phyloP scores from a whole-genome alignment of 2,329 filamentous ascomycete genomes.

The Alternaria viburni region DNA sequence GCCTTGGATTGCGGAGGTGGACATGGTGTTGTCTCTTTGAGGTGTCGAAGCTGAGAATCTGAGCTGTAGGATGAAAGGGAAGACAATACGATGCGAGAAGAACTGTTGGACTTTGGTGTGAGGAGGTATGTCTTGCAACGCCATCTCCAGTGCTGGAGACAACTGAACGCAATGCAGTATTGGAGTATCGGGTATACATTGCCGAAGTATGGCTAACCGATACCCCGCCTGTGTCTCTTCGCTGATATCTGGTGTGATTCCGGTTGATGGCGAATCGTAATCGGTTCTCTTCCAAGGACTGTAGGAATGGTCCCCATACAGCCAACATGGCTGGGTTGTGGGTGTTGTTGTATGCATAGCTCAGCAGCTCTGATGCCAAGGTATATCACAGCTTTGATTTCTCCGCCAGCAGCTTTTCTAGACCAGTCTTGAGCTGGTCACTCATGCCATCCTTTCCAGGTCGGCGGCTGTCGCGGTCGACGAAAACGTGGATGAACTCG shows the following conservation, averaged over 20 bases:
- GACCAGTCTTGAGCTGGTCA: constrained; percentile 57
- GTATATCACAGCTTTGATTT: constrained; percentile 36
- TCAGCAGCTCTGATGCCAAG: not conserved
- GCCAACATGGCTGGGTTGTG: not conserved
- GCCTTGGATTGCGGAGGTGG: constrained; percentile 9
- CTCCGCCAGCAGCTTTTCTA: constrained; percentile 34
- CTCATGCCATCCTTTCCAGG: constrained; percentile 72
- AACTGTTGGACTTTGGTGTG: not conserved
- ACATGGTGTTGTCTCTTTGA: not conserved
- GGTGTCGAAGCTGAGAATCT: not conserved
- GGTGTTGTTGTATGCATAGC: not conserved
- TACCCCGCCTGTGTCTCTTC: not conserved
- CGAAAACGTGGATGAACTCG: constrained; percentile 86
- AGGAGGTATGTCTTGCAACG: not conserved
- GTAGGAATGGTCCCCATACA: not conserved
- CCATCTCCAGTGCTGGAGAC: not conserved
- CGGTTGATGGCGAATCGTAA: no score
- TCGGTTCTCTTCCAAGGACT: not conserved
- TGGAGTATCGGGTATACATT: constrained; percentile 2
- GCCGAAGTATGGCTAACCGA: not conserved
- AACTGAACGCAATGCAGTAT: not conserved
- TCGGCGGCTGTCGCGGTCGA: constrained; percentile 73
- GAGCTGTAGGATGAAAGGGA: no score
- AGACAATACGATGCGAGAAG: not conserved
- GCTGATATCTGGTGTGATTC: no score